These are phyloP conservation scores for Pseudonitzschia delicatissima DNA, from an alignment of 108 stramenopile genomes.

Conservation along the genomic window DNA sequence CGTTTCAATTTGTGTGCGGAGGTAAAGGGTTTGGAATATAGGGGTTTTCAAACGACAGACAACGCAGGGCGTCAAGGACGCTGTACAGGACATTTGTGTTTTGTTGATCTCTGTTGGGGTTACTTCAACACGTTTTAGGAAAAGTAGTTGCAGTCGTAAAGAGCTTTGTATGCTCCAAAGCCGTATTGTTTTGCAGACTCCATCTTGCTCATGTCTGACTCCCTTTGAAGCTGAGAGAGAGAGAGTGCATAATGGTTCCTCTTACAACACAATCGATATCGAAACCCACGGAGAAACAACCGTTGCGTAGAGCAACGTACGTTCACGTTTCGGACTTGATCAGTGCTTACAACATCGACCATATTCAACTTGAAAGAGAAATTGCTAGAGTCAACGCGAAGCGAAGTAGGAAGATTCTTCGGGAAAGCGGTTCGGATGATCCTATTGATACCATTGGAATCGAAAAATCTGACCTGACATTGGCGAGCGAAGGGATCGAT, in stretches of 20 bases:
- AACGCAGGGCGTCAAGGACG: too few relatives aligned
- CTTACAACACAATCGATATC: background rate
- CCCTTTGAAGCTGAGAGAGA: too few relatives aligned
- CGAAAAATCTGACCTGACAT: background rate
- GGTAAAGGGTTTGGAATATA: background rate
- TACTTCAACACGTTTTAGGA: too few relatives aligned
- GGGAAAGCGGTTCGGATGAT: too few relatives aligned
- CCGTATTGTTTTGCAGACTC: too few relatives aligned
- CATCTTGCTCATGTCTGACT: too few relatives aligned
- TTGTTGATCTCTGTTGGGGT: too few relatives aligned
- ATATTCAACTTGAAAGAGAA: slow-evolving; percentile 51
- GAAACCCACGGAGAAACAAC: slow-evolving; percentile 2
- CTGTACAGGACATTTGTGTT: too few relatives aligned
- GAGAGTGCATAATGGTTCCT: background rate
- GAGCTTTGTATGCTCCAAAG: too few relatives aligned
- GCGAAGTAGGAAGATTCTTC: slow-evolving; percentile 17
- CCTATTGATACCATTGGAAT: background rate
- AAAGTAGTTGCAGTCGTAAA: too few relatives aligned
- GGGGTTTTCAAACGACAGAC: too few relatives aligned
- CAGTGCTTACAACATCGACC: slow-evolving; percentile 58
- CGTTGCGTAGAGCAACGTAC: slow-evolving; percentile 58
- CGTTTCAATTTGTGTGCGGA: background rate
- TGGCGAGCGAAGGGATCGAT: too few relatives aligned
- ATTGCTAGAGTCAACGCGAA: slow-evolving; percentile 41
- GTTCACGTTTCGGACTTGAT: slow-evolving; percentile 59